phyloP scores from a whole-genome alignment of 495 filamentous ascomycete genomes.

The Penicillium coprophilum region DNA sequence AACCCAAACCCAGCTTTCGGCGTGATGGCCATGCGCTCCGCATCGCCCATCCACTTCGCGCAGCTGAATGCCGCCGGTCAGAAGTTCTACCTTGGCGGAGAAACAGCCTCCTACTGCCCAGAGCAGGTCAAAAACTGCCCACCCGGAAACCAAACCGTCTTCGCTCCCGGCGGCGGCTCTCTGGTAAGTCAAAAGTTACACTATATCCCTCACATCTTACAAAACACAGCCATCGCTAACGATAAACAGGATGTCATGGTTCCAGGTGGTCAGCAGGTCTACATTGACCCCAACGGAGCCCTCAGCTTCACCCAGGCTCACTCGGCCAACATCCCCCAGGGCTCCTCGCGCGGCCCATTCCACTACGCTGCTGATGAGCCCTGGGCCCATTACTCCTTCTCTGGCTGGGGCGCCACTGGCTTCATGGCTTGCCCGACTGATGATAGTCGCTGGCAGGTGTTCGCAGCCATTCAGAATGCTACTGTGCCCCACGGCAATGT shows the following conservation, averaged over 20 bases:
- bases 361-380: conserved; percentile 27
- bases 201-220: background rate
- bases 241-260: conserved; percentile 49
- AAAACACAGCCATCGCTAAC: background rate
- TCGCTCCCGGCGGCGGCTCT: conserved; percentile 36
- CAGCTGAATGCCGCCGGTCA: conserved; percentile 41
- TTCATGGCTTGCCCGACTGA: conserved; percentile 48
- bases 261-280: conserved; percentile 66
- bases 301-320: conserved; percentile 62
- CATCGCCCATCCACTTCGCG: conserved; percentile 42
- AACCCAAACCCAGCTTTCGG: conserved; percentile 31
- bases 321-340: conserved; percentile 55
- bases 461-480: conserved; percentile 38
- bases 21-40: conserved; percentile 42
- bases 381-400: conserved; percentile 33
- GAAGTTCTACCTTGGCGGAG: conserved; percentile 44
- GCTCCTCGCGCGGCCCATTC: conserved; percentile 50
- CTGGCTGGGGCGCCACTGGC: conserved; percentile 34
- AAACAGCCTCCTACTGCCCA: conserved; percentile 44
- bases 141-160: conserved; percentile 43
- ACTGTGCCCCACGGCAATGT: conserved; percentile 42
- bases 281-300: conserved; percentile 55
- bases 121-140: conserved; percentile 32
- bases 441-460: conserved; percentile 46
- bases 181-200: conserved; percentile 28